Evolutionary conservation across 805 yeast species (phyloP).

Genomic region (Starmerella davenportii): DNA sequence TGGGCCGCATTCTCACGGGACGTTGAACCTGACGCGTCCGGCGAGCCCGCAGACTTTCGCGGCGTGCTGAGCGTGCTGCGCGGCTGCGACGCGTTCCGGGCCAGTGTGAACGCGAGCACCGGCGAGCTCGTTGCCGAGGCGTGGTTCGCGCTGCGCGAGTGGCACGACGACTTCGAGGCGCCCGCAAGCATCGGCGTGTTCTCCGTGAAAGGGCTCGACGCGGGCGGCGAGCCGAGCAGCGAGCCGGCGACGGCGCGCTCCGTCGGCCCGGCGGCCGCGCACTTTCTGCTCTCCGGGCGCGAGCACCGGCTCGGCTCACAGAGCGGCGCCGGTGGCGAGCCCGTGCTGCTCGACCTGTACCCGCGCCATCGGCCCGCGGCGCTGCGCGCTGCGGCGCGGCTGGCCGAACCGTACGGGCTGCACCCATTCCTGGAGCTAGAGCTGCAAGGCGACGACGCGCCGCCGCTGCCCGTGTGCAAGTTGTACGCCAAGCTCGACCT

Average conservation of each 20-base stretch:
- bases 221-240: constrained; percentile 11
- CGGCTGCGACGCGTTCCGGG: constrained; percentile 4
- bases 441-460: not conserved
- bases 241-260: no score
- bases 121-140: constrained; percentile 16
- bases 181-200: constrained; percentile 15
- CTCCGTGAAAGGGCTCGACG: constrained; percentile 1
- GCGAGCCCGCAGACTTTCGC: not conserved
- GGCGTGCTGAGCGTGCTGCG: not conserved
- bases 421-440: constrained; percentile 14
- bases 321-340: constrained; percentile 5
- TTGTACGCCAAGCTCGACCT: constrained; percentile 29
- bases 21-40: not conserved
- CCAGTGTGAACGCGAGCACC: constrained; percentile 1
- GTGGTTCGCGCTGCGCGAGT: constrained; percentile 10
- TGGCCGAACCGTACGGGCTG: constrained; percentile 16
- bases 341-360: constrained; percentile 13
- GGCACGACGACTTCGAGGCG: constrained; percentile 4
- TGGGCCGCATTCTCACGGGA: not conserved
- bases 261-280: constrained; percentile 7
- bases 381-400: not conserved
- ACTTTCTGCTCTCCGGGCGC: not conserved
- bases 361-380: constrained; percentile 6
- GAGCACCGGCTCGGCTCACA: not conserved
- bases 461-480: constrained; percentile 24